Evolutionary conservation across 495 filamentous ascomycete genomes (phyloP).

Genomic region (Penicillium malachiteum): DNA sequence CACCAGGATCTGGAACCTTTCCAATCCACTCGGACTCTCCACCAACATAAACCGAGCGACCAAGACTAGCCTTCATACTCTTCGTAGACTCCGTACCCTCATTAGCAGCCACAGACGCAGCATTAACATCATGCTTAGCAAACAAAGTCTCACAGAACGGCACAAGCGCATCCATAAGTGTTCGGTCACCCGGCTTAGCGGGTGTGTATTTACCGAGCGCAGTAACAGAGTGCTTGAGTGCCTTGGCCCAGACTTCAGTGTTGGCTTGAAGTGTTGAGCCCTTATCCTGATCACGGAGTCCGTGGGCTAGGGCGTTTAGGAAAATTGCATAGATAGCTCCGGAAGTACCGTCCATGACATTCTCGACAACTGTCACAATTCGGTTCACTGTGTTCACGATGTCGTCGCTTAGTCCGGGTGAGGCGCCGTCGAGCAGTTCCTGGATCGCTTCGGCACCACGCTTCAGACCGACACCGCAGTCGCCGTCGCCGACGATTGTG

Average conservation of each 20-base stretch:
- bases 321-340: conserved; percentile 96
- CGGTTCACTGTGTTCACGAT: conserved; percentile 67
- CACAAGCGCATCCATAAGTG: conserved; percentile 83
- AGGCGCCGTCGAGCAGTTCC: conserved; percentile 54
- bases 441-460: conserved; percentile 87
- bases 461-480: conserved; percentile 89
- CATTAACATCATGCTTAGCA: conserved; percentile 59
- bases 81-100: conserved; percentile 79
- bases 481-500: conserved; percentile 91
- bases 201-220: conserved; percentile 84
- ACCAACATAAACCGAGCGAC: conserved; percentile 88
- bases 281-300: conserved; percentile 59
- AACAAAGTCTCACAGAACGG: conserved; percentile 78
- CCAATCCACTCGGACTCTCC: conserved; percentile 70
- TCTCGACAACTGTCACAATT: conserved; percentile 84
- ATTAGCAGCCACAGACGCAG: conserved; percentile 72
- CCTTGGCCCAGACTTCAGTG: conserved; percentile 67
- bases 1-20: conserved; percentile 88
- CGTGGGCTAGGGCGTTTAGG: conserved; percentile 81
- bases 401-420: conserved; percentile 60
- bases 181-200: conserved; percentile 83
- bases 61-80: conserved; percentile 86
- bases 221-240: conserved; percentile 66
- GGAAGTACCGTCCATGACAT: conserved; percentile 91
- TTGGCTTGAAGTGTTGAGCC: conserved; percentile 49